Evolutionary conservation across 2,329 filamentous ascomycete genomes (phyloP).

Genomic region (Fusarium tupiense): DNA sequence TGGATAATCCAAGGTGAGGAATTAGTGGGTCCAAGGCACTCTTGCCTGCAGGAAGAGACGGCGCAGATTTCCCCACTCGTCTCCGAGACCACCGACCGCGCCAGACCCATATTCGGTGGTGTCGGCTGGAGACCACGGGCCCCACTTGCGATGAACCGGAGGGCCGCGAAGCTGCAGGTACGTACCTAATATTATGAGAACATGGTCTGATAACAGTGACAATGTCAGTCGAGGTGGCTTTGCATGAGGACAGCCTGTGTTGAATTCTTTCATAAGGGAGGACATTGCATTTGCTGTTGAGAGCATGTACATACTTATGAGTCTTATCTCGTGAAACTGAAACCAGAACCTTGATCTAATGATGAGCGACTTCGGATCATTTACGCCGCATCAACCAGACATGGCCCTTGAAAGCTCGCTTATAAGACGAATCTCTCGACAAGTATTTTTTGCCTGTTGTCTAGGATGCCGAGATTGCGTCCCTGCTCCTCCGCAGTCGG

Average conservation of each 20-base stretch:
- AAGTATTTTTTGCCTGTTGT: background rate
- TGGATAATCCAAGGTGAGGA: background rate
- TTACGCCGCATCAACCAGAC: conserved; percentile 1
- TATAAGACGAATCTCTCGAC: background rate
- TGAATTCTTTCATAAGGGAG: background rate
- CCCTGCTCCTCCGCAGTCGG: conserved; percentile 18
- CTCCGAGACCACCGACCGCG: conserved; percentile 29
- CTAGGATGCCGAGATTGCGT: conserved; percentile 13
- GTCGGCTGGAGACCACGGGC: conserved; percentile 5
- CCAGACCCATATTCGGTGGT: conserved; percentile 19
- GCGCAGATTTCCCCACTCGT: conserved; percentile 22
- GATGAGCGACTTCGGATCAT: conserved; percentile 24
- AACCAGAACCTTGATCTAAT: background rate
- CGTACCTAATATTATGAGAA: conserved; percentile 10
- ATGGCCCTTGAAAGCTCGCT: conserved; percentile 6
- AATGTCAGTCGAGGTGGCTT: conserved; percentile 30
- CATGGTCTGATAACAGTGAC: conserved; percentile 15
- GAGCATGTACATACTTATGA: background rate
- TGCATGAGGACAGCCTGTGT: background rate
- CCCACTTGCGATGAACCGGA: conserved; percentile 20
- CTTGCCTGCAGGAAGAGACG: conserved; percentile 6
- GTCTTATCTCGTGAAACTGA: background rate
- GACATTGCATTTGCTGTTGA: background rate
- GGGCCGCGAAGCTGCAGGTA: background rate
- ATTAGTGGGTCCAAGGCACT: background rate